phyloP scores from a whole-genome alignment of 805 yeast genomes.

The Metschnikowia gruessii region DNA sequence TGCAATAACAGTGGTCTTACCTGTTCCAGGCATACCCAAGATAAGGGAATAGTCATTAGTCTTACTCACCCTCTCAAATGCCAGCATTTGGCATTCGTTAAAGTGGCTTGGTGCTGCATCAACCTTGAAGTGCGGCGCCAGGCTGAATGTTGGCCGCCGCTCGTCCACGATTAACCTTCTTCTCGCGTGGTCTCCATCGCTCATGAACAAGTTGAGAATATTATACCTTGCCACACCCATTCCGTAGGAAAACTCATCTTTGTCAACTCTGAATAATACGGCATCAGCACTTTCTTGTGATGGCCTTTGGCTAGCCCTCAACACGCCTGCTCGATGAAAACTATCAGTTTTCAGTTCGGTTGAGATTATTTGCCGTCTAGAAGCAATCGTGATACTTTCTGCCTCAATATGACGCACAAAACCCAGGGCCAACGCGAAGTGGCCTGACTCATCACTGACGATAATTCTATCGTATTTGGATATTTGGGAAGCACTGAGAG shows the following conservation, averaged over 20 bases:
- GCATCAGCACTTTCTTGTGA: conserved; percentile 6
- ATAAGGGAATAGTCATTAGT: conserved; percentile 77
- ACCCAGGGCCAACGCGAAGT: conserved; percentile 70
- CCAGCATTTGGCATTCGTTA: conserved; percentile 69
- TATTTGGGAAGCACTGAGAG: conserved; percentile 43
- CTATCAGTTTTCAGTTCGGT: conserved; percentile 38
- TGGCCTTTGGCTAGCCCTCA: conserved; percentile 11
- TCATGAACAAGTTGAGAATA: conserved; percentile 61
- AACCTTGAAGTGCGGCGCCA: conserved; percentile 23
- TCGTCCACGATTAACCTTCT: conserved; percentile 54
- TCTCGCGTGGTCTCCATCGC: conserved; percentile 44
- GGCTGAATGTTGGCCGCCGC: conserved; percentile 43
- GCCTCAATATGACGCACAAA: conserved; percentile 44
- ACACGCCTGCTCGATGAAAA: conserved; percentile 33
- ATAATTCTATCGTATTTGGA: conserved; percentile 59
- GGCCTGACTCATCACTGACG: conserved; percentile 78
- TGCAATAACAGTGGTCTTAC: conserved; percentile 88
- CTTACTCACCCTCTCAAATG: conserved; percentile 60
- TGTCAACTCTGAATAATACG: conserved; percentile 63
- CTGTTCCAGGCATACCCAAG: conserved; percentile 98
- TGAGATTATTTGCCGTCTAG: conserved; percentile 51
- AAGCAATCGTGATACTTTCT: conserved; percentile 45
- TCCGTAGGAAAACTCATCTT: conserved; percentile 73
- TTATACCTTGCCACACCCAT: conserved; percentile 76
- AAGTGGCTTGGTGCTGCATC: conserved; percentile 29